These are phyloP conservation scores for Russula abietina DNA, from an alignment of 768 basidiomycete genomes.

Conservation along the genomic window DNA sequence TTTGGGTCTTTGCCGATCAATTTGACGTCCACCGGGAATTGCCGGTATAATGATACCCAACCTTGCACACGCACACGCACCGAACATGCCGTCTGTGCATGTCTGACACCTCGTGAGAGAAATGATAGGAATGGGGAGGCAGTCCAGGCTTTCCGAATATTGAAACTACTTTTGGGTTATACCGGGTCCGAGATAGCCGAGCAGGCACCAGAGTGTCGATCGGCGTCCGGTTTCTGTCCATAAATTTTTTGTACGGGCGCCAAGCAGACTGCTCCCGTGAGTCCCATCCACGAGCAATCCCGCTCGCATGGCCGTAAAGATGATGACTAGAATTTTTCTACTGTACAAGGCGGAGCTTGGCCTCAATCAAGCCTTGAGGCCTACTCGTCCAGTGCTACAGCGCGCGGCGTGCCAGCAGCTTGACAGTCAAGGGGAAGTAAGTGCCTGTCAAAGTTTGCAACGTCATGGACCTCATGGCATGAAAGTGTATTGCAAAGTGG, in stretches of 20 bases:
- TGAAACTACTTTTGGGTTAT: not conserved
- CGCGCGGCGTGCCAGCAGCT: slow-evolving; percentile 42
- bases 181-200: not conserved
- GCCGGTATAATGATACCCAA: not conserved
- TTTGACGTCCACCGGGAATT: not conserved
- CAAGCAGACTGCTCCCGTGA: not conserved
- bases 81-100: not conserved
- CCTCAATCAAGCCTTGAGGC: slow-evolving; percentile 26
- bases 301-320: not conserved
- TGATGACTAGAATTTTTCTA: not conserved
- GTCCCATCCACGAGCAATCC: not conserved
- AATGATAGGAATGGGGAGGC: not conserved
- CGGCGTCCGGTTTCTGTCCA: not conserved
- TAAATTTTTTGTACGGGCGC: not conserved
- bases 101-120: not conserved
- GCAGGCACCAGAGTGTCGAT: not conserved
- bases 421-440: slow-evolving; percentile 58
- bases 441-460: not conserved
- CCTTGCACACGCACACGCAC: not conserved
- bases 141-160: not conserved
- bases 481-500: not conserved
- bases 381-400: slow-evolving; percentile 59
- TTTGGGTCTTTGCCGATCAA: not conserved
- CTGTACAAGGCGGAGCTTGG: not conserved
- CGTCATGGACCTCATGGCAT: not conserved